Evolutionary conservation across 2,329 filamentous ascomycete species (phyloP), one percentile per base, ranked within the genome.

Genomic region (Diaporthe sp.): DNA sequence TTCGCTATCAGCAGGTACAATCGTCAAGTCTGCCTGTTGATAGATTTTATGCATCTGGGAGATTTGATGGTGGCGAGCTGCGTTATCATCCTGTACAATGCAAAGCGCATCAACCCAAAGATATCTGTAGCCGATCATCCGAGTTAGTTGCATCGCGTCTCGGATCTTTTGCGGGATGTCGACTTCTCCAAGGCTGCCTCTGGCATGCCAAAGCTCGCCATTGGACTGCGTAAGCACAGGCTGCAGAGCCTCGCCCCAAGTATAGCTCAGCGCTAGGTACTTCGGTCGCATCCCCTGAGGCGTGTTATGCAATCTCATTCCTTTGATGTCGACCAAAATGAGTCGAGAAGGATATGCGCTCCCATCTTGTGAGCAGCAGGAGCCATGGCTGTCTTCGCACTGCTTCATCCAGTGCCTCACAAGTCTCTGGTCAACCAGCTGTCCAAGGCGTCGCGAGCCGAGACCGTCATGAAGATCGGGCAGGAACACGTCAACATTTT

Each of bases 191-290:
- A 69, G 65, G 46, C 68, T 57, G 34, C 68, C 51, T 42, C 67
- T 53, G 5, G 31, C 28, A 37, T 28, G 28, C 17, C 74, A 74
- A 13, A 1, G 28, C n/a, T 13, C 31, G 3, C 25, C 10, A 53
- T 67, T 74, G 31, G 61, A 46, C 15, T 25, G n/a, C 42, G 42
- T 31, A 25, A 69, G 37, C 34, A 37, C 34, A 25, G 61, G 6
- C 59, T 58, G 34, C 12, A 53, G n/a, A 2, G 76, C 42, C 57
- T 79, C 74, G 1, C 83, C 82, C 83, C 82, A 84, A 1, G 81
- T 79, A 75, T 61, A 61, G 17, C 58, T 61, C 13, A 61, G 15
- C 13, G 58, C 31, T 34, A 61, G 34, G 58, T 61, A 61, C 4
- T 22, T 22, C 8, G 46, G 46, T 9, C n/a, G 17, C 8, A 6